A percentile compares a stretch with the other conserved stretches of the same genome.
Conservation (phyloP, 2,329 filamentous ascomycete genomes). For the Torrubiella hemipterigena region DNA sequence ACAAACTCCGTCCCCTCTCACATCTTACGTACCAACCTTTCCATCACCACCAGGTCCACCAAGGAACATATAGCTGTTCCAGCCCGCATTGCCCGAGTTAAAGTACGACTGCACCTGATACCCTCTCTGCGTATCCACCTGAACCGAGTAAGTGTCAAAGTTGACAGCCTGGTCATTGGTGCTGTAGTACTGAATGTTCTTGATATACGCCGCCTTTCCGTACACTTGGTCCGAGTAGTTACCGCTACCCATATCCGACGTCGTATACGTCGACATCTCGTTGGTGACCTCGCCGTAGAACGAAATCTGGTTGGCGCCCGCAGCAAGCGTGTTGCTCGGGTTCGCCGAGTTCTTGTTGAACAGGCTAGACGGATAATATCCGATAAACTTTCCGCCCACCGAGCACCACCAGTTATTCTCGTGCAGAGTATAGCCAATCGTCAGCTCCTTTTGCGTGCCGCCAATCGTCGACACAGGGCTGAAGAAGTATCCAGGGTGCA, state of each 20-base stretch:
- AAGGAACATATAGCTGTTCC: background rate
- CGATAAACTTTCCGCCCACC: conserved; percentile 7
- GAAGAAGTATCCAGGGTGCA: conserved; percentile 8
- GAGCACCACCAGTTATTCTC: conserved; percentile 11
- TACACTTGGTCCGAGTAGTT: background rate
- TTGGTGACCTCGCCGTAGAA: conserved; percentile 6
- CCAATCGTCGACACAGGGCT: conserved; percentile 6
- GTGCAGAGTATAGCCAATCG: conserved; percentile 7
- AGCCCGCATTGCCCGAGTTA: background rate
- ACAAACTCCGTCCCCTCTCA: no score
- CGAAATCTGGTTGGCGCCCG: conserved; percentile 5
- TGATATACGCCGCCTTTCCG: background rate
- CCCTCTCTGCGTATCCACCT: background rate
- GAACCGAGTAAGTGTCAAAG: background rate
- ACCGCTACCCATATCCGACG: background rate
- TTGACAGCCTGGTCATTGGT: background rate
- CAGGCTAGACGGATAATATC: conserved; percentile 9
- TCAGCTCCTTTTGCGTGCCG: conserved; percentile 7
- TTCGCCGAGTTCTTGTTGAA: conserved; percentile 2
- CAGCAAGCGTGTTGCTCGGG: conserved; percentile 5
- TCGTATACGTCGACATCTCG: background rate
- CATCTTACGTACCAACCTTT: background rate
- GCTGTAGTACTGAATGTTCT: background rate
- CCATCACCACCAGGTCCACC: background rate
- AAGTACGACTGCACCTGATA: background rate